Conservation (phyloP, 1,284 basidiomycete species). For the Ceratobasidium sp. region DNA sequence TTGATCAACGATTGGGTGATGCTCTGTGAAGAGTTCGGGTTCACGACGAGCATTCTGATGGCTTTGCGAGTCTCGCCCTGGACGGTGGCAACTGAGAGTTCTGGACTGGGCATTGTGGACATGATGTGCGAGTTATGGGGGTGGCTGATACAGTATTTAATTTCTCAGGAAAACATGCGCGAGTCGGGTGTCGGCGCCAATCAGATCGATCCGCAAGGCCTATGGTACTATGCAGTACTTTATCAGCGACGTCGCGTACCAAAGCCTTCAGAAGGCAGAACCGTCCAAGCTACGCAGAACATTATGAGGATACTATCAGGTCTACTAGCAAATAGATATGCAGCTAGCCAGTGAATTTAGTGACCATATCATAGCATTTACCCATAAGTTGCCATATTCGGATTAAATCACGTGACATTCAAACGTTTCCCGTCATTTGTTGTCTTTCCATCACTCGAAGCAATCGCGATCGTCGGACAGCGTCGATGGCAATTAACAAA, state of each 20-base stretch:
- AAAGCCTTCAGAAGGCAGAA: too few species aligned
- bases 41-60: constrained; percentile 62
- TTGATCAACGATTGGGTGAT: constrained; percentile 58
- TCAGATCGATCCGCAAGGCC: too few species aligned
- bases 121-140: neutral
- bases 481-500: constrained; percentile 18
- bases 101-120: constrained; percentile 4
- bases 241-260: too few species aligned
- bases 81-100: neutral
- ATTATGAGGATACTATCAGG: too few species aligned
- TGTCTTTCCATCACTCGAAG: neutral
- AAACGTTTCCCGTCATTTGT: neutral
- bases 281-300: too few species aligned
- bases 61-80: constrained; percentile 17
- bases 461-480: constrained; percentile 14
- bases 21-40: constrained; percentile 65
- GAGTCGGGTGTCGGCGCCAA: too few species aligned
- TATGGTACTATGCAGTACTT: too few species aligned
- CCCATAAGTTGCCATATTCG: too few species aligned
- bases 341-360: too few species aligned
- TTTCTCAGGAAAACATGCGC: neutral
- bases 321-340: too few species aligned
- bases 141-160: too few species aligned
- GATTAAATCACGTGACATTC: neutral
- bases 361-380: too few species aligned